Evolutionary conservation across 352 stramenopile genomes (phyloP), one percentile per base, ranked within the genome.

Genomic region (Phytopythium chamaehyphon): DNA sequence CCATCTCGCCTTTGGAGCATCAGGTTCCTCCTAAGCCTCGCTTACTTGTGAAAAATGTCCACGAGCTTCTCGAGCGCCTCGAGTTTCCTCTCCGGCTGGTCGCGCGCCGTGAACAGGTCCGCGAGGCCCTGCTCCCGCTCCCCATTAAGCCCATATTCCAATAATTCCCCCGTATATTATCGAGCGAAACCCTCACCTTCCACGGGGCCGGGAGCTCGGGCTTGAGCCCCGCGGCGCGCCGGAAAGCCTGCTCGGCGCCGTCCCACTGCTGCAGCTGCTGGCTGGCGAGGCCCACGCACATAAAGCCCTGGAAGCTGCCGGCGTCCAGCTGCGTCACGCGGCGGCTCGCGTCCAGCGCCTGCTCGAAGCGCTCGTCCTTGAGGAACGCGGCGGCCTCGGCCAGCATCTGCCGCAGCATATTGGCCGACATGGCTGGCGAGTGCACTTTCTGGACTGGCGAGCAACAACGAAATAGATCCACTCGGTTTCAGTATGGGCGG

Each of bases 231-330:
- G 76, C 72, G 11, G 81, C 85, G 11, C 81, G 73, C 0, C 66
- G 69, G 46, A 83, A 88, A 35, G 85, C 82, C 5, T 77, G 69
- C 53, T 93, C 80, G 10, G 73, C 71, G 48, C 90, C 75, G 28
- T 85, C 72, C 64, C 68, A 90, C 78, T 91, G 59, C 39, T 90
- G 50, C 14, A 95, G 57, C 40, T 90, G 69, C 60, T 87, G 85
- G 50, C 66, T 85, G n/a, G 82, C 72, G 53, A 92, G 61, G 18
- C 85, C 85, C 39, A 92, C 70, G 43, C 77, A 90, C 66, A 95
- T 79, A 40, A 92, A 74, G 28, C 81, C 85, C 54, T 90, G 78
- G 42, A 92, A 93, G 62, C 86, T 93, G 65, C 69, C 84, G 21
- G 76, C 62, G 46, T 88, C 80, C 28, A 93, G 80, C 64, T 93